Evolutionary conservation across 345 rosid species (phyloP).

Genomic region (Sonneratia alba): DNA sequence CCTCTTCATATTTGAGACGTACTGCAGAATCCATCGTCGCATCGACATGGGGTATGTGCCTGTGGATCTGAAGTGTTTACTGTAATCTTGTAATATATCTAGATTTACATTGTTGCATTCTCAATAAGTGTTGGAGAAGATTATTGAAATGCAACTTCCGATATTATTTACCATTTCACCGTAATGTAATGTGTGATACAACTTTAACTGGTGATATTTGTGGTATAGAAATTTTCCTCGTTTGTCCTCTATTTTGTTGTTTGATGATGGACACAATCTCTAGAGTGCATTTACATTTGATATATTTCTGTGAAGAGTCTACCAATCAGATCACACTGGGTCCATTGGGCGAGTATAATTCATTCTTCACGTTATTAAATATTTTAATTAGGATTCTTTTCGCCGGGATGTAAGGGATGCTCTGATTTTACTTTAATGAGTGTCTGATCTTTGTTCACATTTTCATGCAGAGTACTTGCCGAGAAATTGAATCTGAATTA

Average conservation of each 20-base stretch:
- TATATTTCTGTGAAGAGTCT: no score
- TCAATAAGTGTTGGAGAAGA: neutral
- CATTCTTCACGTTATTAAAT: no score
- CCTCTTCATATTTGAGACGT: constrained; percentile 85
- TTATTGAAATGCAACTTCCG: neutral
- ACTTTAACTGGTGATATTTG: no score
- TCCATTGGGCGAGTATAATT: no score
- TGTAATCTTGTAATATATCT: neutral
- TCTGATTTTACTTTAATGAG: neutral
- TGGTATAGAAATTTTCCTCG: neutral
- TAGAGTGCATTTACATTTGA: no score
- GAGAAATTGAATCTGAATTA: constrained; percentile 84
- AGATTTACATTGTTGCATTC: neutral
- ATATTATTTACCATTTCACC: no score
- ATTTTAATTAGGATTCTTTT: neutral
- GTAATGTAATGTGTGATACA: no score
- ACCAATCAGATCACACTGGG: no score
- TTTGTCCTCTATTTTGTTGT: no score
- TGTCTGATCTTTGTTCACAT: neutral
- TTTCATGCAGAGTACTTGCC: constrained; percentile 60
- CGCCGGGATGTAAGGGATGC: neutral
- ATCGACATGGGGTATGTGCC: constrained; percentile 76
- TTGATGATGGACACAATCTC: no score
- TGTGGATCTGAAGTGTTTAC: neutral
- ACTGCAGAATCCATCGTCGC: constrained; percentile 89